Conservation (phyloP, 176 grass and related monocot genomes). For the Rhynchospora pubera region DNA sequence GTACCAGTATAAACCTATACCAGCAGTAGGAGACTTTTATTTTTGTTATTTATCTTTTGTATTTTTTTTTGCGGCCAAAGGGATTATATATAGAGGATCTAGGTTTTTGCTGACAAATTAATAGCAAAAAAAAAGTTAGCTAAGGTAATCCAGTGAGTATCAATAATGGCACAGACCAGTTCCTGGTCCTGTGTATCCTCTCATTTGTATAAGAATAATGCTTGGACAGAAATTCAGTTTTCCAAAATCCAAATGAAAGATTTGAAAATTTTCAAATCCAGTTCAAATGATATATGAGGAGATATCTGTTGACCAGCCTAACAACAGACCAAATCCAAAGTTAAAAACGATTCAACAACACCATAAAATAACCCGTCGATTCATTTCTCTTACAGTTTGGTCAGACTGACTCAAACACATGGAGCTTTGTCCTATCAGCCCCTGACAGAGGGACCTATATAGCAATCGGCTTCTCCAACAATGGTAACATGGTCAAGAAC, state of each 20-base stretch:
- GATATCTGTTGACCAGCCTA: too few species aligned
- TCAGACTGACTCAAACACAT: slow-evolving; percentile 27
- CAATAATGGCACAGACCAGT: not conserved
- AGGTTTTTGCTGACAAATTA: not conserved
- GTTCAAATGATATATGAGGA: not conserved
- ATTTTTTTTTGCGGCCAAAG: not conserved
- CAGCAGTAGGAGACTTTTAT: not conserved
- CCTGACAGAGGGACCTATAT: slow-evolving; percentile 51
- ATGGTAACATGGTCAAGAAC: slow-evolving; percentile 48
- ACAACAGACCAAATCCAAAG: too few species aligned
- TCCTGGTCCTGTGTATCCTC: not conserved
- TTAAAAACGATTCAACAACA: too few species aligned
- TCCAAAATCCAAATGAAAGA: too few species aligned
- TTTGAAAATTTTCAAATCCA: not conserved
- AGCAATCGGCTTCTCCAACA: slow-evolving; percentile 53
- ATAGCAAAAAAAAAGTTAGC: not conserved
- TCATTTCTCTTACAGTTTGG: slow-evolving; percentile 30
- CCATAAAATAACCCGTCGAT: not conserved
- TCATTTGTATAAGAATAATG: not conserved
- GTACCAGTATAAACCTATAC: not conserved
- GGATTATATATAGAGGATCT: not conserved
- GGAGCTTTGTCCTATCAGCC: slow-evolving; percentile 67
- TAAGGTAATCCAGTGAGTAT: not conserved
- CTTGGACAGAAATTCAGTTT: not conserved
- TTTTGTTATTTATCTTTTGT: not conserved